These are phyloP conservation scores for Cocos nucifera DNA, from an alignment of 176 grass and related monocot species.

Conservation along the genomic window DNA sequence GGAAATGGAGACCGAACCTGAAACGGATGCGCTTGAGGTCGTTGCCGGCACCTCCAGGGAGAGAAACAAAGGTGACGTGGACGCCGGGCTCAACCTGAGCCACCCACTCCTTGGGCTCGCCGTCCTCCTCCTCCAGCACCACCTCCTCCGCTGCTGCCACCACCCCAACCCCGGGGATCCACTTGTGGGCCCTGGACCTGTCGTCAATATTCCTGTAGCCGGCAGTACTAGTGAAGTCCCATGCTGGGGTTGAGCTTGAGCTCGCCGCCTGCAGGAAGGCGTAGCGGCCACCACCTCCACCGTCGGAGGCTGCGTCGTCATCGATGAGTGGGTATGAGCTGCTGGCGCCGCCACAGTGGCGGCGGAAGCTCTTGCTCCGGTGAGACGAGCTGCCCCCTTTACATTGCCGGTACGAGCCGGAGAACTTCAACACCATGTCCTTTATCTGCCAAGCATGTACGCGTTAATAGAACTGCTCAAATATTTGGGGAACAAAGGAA, in stretches of 20 bases:
- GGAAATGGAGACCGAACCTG: slow-evolving; percentile 31
- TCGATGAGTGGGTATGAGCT: slow-evolving; percentile 3
- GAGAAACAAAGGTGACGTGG: slow-evolving; percentile 88
- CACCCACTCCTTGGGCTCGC: slow-evolving; percentile 65
- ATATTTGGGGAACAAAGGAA: no score
- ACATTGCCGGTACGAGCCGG: slow-evolving; percentile 62
- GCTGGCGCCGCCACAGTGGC: neutral
- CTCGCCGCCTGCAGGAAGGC: slow-evolving; percentile 15
- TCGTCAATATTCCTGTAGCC: neutral
- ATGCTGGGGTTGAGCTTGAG: slow-evolving; percentile 24
- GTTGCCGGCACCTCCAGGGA: slow-evolving; percentile 66
- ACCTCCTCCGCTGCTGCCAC: slow-evolving; percentile 20
- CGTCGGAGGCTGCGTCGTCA: slow-evolving; percentile 23
- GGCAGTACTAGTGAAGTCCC: slow-evolving; percentile 33
- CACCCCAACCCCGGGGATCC: slow-evolving; percentile 20
- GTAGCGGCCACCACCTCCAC: slow-evolving; percentile 19
- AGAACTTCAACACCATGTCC: slow-evolving; percentile 99
- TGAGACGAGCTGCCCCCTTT: slow-evolving; percentile 39
- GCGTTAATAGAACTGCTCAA: no score
- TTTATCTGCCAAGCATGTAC: slow-evolving; percentile 43
- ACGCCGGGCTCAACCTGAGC: slow-evolving; percentile 95
- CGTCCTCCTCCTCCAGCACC: slow-evolving; percentile 26
- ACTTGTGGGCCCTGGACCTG: slow-evolving; percentile 11
- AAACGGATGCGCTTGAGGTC: slow-evolving; percentile 97
- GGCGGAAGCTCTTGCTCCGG: slow-evolving; percentile 35